phyloP scores from a whole-genome alignment of 73 alveolate genomes.

The Breviolum minutum region DNA sequence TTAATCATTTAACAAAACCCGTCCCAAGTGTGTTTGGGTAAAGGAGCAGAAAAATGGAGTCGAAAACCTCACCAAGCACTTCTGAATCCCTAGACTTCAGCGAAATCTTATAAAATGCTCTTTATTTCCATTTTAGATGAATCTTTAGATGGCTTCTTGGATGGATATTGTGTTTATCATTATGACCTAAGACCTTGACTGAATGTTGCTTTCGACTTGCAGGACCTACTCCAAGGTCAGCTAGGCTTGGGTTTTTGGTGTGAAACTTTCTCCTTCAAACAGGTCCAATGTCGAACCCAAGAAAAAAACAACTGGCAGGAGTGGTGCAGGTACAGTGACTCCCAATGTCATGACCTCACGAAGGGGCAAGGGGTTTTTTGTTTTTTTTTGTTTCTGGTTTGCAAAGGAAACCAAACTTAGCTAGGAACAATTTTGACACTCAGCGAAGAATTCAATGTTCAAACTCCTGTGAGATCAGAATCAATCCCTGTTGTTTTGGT shows the following conservation, averaged over 20 bases:
- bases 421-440: not conserved
- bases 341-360: not conserved
- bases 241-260: not conserved
- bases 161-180: not conserved
- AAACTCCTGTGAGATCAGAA: too few relatives aligned
- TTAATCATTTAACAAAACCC: too few relatives aligned
- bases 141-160: not conserved
- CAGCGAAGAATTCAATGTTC: too few relatives aligned
- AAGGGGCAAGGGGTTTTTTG: not conserved
- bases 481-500: too few relatives aligned
- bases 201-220: not conserved
- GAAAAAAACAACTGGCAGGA: not conserved
- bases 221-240: slow-evolving; percentile 37
- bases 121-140: too few relatives aligned
- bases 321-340: slow-evolving; percentile 24
- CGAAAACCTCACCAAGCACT: too few relatives aligned
- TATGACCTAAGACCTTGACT: too few relatives aligned
- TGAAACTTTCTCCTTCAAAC: not conserved
- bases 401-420: not conserved
- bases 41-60: too few relatives aligned
- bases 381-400: too few relatives aligned
- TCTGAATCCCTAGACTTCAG: too few relatives aligned
- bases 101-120: too few relatives aligned
- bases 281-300: not conserved
- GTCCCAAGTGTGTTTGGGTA: too few relatives aligned